Conservation (phyloP, 805 yeast species). For the Yamadazyma tumulicola region DNA sequence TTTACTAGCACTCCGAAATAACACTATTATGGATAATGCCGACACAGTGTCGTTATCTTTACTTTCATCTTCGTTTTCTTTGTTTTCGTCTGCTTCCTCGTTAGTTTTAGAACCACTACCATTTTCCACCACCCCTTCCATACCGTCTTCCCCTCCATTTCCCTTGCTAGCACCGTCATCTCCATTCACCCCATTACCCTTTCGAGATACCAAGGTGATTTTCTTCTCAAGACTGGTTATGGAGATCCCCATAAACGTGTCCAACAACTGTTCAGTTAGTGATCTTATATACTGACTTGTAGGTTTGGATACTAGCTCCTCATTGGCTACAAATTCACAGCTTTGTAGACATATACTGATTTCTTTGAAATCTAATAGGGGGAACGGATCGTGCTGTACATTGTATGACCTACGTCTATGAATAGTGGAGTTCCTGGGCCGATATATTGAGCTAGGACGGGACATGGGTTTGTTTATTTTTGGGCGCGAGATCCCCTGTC, state of each 20-base stretch:
- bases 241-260: constrained; percentile 54
- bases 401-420: constrained; percentile 16
- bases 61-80: constrained; percentile 13
- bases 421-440: constrained; percentile 20
- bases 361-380: constrained; percentile 58
- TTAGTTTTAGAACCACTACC: not conserved
- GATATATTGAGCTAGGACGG: constrained; percentile 27
- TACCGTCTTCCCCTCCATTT: not conserved
- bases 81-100: constrained; percentile 28
- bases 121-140: no score
- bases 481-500: constrained; percentile 2
- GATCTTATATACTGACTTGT: constrained; percentile 51
- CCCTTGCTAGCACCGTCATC: constrained; percentile 12
- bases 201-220: constrained; percentile 7
- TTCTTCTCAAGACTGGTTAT: constrained; percentile 9
- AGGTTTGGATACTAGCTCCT: constrained; percentile 57
- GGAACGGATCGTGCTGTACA: constrained; percentile 48
- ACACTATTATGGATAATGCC: constrained; percentile 49
- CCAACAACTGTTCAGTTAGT: constrained; percentile 59
- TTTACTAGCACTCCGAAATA: constrained; percentile 57
- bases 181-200: constrained; percentile 4
- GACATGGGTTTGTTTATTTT: constrained; percentile 23
- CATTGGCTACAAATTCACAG: constrained; percentile 59
- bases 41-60: constrained; percentile 24
- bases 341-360: constrained; percentile 56